These are phyloP conservation scores for Clonostachys solani DNA, from an alignment of 2,329 filamentous ascomycete species.

Conservation along the genomic window DNA sequence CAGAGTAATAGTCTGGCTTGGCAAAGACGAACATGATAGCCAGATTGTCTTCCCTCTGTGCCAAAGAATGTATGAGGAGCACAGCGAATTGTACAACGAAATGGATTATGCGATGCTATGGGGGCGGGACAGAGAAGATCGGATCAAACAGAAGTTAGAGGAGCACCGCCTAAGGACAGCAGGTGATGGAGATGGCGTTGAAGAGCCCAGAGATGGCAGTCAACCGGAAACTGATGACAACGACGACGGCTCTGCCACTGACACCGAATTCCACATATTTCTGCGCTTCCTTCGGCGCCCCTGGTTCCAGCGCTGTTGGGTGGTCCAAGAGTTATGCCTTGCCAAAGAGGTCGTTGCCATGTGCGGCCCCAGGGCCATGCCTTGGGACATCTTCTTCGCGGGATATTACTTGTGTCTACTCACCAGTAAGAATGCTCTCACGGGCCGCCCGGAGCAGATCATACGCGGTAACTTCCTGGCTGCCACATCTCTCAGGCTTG, in stretches of 20 bases:
- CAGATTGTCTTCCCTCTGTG: not conserved
- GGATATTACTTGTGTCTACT: too few species aligned
- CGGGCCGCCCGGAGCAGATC: not conserved
- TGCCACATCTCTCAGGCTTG: too few species aligned
- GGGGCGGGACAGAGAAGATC: not conserved
- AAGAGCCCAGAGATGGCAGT: not conserved
- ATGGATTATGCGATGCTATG: not conserved
- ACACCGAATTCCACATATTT: not conserved
- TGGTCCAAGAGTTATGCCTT: not conserved
- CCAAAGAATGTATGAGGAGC: not conserved
- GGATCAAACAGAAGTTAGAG: not conserved
- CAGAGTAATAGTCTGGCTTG: not conserved
- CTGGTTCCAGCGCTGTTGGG: not conserved
- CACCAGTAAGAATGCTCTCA: too few species aligned
- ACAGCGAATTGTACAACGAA: not conserved
- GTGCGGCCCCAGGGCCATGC: not conserved
- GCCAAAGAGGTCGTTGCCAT: not conserved
- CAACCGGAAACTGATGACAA: not conserved
- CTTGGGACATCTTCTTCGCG: not conserved
- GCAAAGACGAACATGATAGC: not conserved
- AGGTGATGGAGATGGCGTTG: not conserved
- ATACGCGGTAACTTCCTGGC: not conserved
- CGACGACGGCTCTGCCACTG: not conserved
- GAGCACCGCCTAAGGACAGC: not conserved
- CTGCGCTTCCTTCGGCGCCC: not conserved